Evolutionary conservation across 2,329 filamentous ascomycete genomes (phyloP), one percentile per base, ranked within the genome.

Genomic region (Colletotrichum endophyticum): DNA sequence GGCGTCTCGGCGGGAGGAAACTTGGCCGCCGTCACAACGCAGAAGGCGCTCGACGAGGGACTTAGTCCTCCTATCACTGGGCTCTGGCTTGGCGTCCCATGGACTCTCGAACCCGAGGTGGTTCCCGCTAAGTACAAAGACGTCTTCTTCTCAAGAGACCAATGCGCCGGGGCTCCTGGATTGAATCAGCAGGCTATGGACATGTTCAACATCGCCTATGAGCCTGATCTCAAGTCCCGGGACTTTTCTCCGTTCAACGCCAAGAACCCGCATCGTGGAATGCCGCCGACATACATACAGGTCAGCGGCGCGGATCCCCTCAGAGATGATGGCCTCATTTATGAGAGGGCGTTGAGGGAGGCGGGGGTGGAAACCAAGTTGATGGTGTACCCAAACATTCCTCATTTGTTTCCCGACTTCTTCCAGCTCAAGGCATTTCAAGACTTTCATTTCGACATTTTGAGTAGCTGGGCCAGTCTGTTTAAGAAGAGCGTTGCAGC

Each of bases 261-360:
- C 56, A 73, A 77, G 30, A 82, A 73, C 0, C 74, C 78, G 4
- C 82, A 86, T 72, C 75, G 74, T 11, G 82, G 78, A 3, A 81
- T 90, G 36, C 88, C 89, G 11, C 84, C 83, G 1, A 85, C 87
- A 1, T 91, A 89, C 80, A 81, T 91, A 2, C 88, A 90, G 78
- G 84, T 90, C 0, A 86, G 84, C 76, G 90, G 89, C 13, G 75
- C 87, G 75, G 90, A 91, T 79, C 86, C 86, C 1, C 78, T 89
- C 5, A 81, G 90, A 5, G 90, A 92, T 75, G 89, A 91, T 71
- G 87, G 83, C 0, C 74, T 91, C 63, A 86, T 91, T 0, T 91
- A 90, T 77, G 89, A 90, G 77, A 80, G 84, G 56, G 80, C 87
- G 7, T 79, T 91, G 74, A 81, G 84, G 34, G 86, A 87, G 69